Evolutionary conservation across 345 rosid genomes (phyloP), one percentile per base, ranked within the genome.

Genomic region (Moricandia moricandioides): DNA sequence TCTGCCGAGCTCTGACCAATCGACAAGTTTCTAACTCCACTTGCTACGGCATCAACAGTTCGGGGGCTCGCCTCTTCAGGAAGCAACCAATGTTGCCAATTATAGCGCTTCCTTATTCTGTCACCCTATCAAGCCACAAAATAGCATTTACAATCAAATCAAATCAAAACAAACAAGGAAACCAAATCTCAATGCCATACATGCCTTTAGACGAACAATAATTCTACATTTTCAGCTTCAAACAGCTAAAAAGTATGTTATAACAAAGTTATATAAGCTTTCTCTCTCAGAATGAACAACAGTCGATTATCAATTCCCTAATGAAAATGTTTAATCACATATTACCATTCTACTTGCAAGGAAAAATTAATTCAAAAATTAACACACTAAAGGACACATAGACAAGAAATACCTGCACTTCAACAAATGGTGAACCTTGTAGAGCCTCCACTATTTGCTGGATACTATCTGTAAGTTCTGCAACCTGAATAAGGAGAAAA

Each of bases 361-460:
- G 34, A 62, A 29, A 60, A 29, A 29, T 56, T 8, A 55, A 49
- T 34, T 47, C 61, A 65, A 9, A 24, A 24, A 11, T 57, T 43
- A 1, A 51, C 62, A 49, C 34, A 26, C 8, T 47, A n/a, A 1
- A 47, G 18, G 52, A 47, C 18, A 47, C 17, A 47, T 6, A 18
- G 18, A 54, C 21, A 56, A 43, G 26, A 43, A 8, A 58, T 85
- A 93, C 98, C 95, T 90, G 89, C 18, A 93, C 88, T 90, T 93
- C 97, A 68, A 93, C 85, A 63, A 74, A 62, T 14, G 78, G 60
- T 55, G 97, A 93, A 71, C 60, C 70, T 81, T 79, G 91, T n/a
- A 93, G 29, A 69, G 93, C 84, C 27, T 93, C 93, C 87, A 85
- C 64, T 78, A 93, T 89, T 62, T 84, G 76, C 72, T 81, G 91